Percentiles rank a stretch among this genome's conserved stretches.
These are phyloP conservation scores for Penicillium concentricum DNA, from an alignment of 2,329 filamentous ascomycete genomes.

Conservation along the genomic window DNA sequence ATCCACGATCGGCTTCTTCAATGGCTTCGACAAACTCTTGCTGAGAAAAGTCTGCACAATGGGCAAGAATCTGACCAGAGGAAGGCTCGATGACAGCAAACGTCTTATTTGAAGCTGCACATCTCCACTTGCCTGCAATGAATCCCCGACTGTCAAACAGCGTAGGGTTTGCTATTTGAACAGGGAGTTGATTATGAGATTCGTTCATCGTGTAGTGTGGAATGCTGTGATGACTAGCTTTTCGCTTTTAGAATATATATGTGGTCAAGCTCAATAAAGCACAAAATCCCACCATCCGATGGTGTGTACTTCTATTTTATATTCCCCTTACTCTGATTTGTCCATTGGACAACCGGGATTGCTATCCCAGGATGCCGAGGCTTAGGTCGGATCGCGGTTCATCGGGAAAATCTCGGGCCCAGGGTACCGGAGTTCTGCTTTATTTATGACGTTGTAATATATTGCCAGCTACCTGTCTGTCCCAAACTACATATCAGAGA, in stretches of 20 bases:
- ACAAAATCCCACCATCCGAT: background rate
- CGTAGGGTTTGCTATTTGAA: background rate
- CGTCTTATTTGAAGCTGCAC: background rate
- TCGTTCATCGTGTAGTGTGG: background rate
- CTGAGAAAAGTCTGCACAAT: background rate
- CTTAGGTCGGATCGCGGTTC: background rate
- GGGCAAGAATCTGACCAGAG: background rate
- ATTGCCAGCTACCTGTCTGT: background rate
- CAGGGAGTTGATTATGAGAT: background rate
- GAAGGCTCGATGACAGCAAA: background rate
- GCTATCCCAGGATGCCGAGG: background rate
- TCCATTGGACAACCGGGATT: background rate
- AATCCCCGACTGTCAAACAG: background rate
- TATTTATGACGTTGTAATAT: too few relatives aligned
- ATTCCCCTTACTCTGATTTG: background rate
- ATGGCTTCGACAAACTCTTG: background rate
- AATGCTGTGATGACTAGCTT: background rate
- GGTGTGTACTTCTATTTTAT: background rate
- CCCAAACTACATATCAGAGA: too few relatives aligned
- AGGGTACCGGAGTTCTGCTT: background rate
- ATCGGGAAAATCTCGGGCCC: background rate
- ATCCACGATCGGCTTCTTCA: background rate
- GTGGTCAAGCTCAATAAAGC: background rate
- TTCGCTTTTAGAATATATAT: background rate
- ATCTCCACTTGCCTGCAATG: background rate